Evolutionary conservation across 1,284 basidiomycete genomes (phyloP).

Genomic region (Pterulicium gracile): DNA sequence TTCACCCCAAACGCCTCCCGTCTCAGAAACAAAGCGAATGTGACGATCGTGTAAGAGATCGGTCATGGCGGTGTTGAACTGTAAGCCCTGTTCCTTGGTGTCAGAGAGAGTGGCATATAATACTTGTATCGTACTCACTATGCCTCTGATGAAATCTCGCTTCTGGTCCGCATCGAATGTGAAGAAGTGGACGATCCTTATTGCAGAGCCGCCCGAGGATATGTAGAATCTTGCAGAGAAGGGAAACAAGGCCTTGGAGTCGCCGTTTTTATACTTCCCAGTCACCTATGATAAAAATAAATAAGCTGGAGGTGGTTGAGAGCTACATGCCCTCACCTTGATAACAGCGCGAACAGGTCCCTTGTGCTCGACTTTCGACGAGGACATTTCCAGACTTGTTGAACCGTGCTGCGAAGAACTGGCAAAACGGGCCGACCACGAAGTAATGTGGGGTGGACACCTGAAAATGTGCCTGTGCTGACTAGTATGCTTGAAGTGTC

Average conservation of each 20-base stretch:
- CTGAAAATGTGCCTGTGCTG: constrained; percentile 25
- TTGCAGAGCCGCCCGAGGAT: constrained; percentile 22
- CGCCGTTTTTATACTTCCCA: constrained; percentile 24
- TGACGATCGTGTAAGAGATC: constrained; percentile 29
- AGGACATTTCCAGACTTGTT: constrained; percentile 23
- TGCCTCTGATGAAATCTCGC: constrained; percentile 30
- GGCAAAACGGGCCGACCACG: not conserved
- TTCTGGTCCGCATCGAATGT: constrained; percentile 29
- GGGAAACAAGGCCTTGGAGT: constrained; percentile 24
- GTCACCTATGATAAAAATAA: constrained; percentile 19
- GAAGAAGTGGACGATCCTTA: constrained; percentile 30
- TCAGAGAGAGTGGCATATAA: not conserved
- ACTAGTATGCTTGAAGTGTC: constrained; percentile 18
- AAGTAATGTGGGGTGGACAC: constrained; percentile 11
- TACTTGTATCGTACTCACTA: constrained; percentile 15
- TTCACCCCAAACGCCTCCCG: constrained; percentile 30
- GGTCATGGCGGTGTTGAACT: constrained; percentile 24
- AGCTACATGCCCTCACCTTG: constrained; percentile 17
- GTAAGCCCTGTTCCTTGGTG: constrained; percentile 18
- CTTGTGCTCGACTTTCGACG: constrained; percentile 24
- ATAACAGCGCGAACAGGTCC: constrained; percentile 32
- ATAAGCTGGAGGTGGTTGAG: not conserved
- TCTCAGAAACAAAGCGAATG: constrained; percentile 23
- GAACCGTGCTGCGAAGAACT: constrained; percentile 18
- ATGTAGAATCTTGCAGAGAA: constrained; percentile 29